Percentiles rank a stretch among this genome's conserved stretches.
These are phyloP conservation scores for Trichoderma pleuroti DNA, from an alignment of 2,329 filamentous ascomycete species.

Conservation along the genomic window DNA sequence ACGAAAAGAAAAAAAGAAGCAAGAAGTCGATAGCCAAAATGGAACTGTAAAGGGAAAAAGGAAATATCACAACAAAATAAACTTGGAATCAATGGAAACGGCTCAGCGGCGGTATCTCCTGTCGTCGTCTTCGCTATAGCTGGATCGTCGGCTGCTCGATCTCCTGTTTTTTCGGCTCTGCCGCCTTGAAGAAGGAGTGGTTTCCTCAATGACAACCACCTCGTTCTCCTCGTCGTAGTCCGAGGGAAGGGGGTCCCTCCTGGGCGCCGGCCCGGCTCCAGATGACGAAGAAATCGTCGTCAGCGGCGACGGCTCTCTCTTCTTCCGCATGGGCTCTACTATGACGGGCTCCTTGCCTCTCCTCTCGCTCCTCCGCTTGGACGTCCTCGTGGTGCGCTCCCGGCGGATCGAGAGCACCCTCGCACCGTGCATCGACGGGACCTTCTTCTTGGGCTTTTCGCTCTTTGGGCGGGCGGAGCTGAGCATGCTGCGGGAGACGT, in stretches of 20 bases:
- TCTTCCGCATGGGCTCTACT: constrained; percentile 20
- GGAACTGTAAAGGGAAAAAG: too few species aligned
- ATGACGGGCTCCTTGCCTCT: constrained; percentile 18
- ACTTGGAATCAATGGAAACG: not conserved
- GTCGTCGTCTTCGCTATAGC: constrained; percentile 18
- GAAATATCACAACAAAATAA: not conserved
- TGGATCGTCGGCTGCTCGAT: constrained; percentile 24
- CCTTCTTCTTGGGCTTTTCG: constrained; percentile 14
- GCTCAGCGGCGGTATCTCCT: constrained; percentile 2
- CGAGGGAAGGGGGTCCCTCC: constrained; percentile 21
- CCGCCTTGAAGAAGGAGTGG: constrained; percentile 26
- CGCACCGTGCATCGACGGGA: constrained; percentile 10
- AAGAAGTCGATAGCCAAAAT: not conserved
- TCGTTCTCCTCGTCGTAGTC: constrained; percentile 37
- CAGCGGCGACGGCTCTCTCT: constrained; percentile 26
- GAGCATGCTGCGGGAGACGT: constrained; percentile 21
- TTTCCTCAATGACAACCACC: constrained; percentile 37
- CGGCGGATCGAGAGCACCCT: constrained; percentile 12
- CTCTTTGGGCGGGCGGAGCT: constrained; percentile 18
- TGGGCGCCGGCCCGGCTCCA: not conserved
- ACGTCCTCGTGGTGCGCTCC: constrained; percentile 28
- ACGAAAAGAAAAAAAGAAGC: not conserved
- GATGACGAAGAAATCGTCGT: constrained; percentile 20
- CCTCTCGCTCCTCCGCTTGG: constrained; percentile 25
- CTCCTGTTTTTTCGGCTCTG: constrained; percentile 25